A percentile compares a stretch with the other conserved stretches of the same genome.
phyloP scores from a whole-genome alignment of 1,139 yeast species.

The Sugiyamaella pinicola region DNA sequence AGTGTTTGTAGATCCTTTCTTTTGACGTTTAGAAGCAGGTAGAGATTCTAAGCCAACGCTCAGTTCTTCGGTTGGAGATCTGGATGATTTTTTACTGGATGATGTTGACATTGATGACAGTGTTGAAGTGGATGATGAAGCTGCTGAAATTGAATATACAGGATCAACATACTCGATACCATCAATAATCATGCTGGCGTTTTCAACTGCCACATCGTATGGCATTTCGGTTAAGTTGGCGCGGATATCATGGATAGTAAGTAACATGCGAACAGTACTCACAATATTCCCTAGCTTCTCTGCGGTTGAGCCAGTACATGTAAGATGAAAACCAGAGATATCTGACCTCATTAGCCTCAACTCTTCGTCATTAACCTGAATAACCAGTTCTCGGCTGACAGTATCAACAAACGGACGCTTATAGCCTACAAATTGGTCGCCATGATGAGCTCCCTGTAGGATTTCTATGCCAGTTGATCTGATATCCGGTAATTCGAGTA shows the following conservation, averaged over 20 bases:
- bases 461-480: slow-evolving; percentile 13
- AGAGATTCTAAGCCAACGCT: not conserved
- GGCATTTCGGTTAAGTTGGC: slow-evolving; percentile 6
- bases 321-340: slow-evolving; percentile 15
- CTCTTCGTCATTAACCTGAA: slow-evolving; percentile 53
- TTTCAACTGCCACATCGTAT: slow-evolving; percentile 4
- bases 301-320: slow-evolving; percentile 2
- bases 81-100: not conserved
- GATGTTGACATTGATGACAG: not conserved
- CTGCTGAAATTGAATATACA: not conserved
- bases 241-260: slow-evolving; percentile 7
- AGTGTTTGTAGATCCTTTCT: slow-evolving; percentile 1
- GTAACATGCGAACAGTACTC: slow-evolving; percentile 7
- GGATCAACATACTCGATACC: slow-evolving; percentile 16
- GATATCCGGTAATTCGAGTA: slow-evolving; percentile 42
- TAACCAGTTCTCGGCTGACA: slow-evolving; percentile 51
- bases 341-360: slow-evolving; percentile 17
- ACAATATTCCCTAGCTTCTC: not conserved
- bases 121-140: not conserved
- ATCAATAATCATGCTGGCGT: slow-evolving; percentile 24
- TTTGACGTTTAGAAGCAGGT: slow-evolving; percentile 16
- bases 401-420: slow-evolving; percentile 62
- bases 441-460: slow-evolving; percentile 1
- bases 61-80: not conserved
- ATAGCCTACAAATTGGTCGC: slow-evolving; percentile 42